Percentiles rank a stretch among this genome's conserved stretches.
Evolutionary conservation across 2,329 filamentous ascomycete species (phyloP).

Genomic region (Ophiostoma ulmi): DNA sequence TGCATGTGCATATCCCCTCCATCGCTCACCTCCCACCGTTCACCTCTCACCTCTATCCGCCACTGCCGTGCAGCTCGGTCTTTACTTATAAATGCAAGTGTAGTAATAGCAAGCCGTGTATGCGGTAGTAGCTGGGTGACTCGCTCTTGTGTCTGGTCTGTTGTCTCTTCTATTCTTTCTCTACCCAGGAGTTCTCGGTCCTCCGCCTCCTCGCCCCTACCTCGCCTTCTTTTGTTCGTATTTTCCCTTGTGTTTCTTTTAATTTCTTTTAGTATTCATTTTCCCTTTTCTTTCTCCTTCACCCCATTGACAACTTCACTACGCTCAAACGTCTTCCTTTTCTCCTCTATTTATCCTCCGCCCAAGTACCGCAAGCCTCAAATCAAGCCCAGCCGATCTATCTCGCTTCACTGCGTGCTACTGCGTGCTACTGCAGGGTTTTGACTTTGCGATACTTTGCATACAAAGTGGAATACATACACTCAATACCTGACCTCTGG

Average conservation of each 20-base stretch:
- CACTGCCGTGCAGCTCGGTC: background rate
- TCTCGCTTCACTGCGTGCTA: constrained; percentile 22
- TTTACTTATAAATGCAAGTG: background rate
- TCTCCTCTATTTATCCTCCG: background rate
- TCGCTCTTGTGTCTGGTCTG: background rate
- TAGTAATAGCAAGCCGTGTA: background rate
- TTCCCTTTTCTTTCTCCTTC: background rate
- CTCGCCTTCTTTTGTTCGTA: background rate
- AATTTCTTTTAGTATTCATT: background rate
- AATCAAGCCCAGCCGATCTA: constrained; percentile 12
- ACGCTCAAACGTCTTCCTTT: background rate
- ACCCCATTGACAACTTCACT: background rate
- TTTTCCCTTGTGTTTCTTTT: background rate
- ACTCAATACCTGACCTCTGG: background rate
- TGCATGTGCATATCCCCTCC: background rate
- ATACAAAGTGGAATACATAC: no score
- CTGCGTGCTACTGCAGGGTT: constrained; percentile 21
- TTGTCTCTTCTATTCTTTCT: background rate
- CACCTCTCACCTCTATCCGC: no score
- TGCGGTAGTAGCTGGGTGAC: no score
- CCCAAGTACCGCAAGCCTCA: constrained; percentile 4
- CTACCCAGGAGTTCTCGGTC: no score
- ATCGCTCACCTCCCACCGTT: no score
- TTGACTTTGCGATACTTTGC: no score
- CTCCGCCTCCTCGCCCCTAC: no score